Base-by-base conservation (phyloP, 345 rosid species). In the Syzygium grande region DNA sequence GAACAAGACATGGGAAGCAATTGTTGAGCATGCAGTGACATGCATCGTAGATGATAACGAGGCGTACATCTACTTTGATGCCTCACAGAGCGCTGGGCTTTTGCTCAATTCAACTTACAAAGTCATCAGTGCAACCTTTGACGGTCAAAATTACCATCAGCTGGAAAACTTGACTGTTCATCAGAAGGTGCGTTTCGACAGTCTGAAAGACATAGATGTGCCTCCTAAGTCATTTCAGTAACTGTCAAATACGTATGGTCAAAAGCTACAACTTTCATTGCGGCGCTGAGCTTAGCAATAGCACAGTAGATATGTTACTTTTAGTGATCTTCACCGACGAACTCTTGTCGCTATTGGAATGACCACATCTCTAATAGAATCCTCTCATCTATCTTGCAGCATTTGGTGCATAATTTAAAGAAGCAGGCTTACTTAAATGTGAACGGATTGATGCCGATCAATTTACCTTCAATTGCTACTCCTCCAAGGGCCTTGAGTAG, bases 31-130 rank as follows among this genome's bases (percentile, higher is more conserved):
- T 49, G 99, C 99, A 9, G 83, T 53, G 23, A 6, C 86, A 4
- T 96, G 99, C 90, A 92, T 86, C 86, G 9, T 91, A 43, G 95
- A 95, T 34, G 94, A 91, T 65, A 84, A 89, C 14, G 93, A 92
- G 86, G 73, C 89, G 30, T 93, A 90, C 85, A n/a, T 85, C 77
- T 96, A 94, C 90, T 25, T 68, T 51, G 91, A 89, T 85, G 86
- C 59, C 4, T 84, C 84, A 52, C 41, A 84, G 30, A 87, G 89
- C 11, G 85, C 89, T 11, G 88, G 88, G 41, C 92, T 97, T 22
- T 85, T 94, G 59, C 84, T 95, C 61, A 87, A 95, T 89, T 92
- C 94, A 51, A 87, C 94, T 51, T 95, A 89, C 88, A 88, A 89
- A 58, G 87, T 94, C 13, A 85, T 90, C 7, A 93, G 90, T 78